Conservation (phyloP, 2,329 filamentous ascomycete genomes). For the Colletotrichum australisinense region DNA sequence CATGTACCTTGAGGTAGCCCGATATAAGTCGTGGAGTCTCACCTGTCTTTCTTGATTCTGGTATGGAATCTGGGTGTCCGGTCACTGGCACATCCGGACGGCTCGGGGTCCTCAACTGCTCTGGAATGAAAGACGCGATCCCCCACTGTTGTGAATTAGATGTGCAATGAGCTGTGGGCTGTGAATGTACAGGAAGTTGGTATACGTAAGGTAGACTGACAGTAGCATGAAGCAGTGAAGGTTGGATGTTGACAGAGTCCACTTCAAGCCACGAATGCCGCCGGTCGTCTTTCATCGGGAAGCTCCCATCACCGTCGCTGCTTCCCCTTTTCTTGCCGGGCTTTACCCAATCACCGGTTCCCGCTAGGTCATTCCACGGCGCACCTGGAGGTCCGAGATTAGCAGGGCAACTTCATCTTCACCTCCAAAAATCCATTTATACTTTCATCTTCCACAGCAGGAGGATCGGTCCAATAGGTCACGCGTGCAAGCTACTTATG, state of each 20-base stretch:
- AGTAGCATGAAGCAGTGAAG: neutral
- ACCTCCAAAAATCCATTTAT: no score
- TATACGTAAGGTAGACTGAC: no score
- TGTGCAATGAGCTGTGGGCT: neutral
- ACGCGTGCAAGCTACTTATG: neutral
- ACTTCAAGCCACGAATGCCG: neutral
- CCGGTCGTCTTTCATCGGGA: neutral
- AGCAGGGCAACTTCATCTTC: no score
- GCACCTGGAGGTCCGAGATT: conserved; percentile 9
- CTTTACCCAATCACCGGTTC: conserved; percentile 16
- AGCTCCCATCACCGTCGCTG: neutral
- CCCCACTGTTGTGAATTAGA: neutral
- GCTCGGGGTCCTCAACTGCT: neutral
- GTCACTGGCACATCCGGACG: neutral
- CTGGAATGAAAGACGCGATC: conserved; percentile 4
- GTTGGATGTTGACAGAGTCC: neutral
- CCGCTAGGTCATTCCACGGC: conserved; percentile 22
- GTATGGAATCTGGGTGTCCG: neutral
- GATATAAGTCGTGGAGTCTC: neutral
- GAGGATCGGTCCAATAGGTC: neutral
- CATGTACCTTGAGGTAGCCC: neutral
- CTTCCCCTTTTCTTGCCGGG: neutral
- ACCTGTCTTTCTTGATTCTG: neutral
- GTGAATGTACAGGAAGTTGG: no score
- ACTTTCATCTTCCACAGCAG: neutral